Evolutionary conservation across 1,284 basidiomycete genomes (phyloP).

Genomic region (Megacollybia platyphylla): DNA sequence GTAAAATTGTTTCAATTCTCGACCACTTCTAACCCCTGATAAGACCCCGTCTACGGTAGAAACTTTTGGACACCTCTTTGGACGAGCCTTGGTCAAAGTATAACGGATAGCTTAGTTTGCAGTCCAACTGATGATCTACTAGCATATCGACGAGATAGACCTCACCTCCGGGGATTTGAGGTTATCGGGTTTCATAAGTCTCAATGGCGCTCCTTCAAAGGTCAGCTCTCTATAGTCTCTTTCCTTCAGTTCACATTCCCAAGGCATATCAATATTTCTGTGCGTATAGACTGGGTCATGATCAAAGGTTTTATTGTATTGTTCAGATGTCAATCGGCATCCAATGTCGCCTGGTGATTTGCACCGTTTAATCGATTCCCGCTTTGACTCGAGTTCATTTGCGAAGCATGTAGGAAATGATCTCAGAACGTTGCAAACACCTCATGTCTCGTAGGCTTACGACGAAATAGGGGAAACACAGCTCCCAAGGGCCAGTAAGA

Average conservation of each 20-base stretch:
- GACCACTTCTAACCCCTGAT: constrained; percentile 6
- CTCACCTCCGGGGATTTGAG: constrained; percentile 34
- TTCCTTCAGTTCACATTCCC: constrained; percentile 7
- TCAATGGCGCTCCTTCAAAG: constrained; percentile 63
- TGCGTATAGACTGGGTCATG: constrained; percentile 21
- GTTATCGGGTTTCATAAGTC: constrained; percentile 72
- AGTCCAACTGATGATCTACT: constrained; percentile 5
- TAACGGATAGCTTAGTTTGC: constrained; percentile 10
- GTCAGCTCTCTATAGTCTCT: constrained; percentile 19
- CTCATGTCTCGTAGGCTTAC: constrained; percentile 31
- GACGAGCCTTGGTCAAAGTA: constrained; percentile 55
- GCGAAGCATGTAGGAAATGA: constrained; percentile 40
- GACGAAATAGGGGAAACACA: constrained; percentile 44
- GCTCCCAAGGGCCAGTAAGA: constrained; percentile 30
- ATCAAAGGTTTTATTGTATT: constrained; percentile 3
- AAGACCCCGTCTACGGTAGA: constrained; percentile 53
- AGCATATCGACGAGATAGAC: constrained; percentile 60
- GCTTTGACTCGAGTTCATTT: constrained; percentile 61
- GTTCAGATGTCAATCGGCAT: constrained; percentile 75
- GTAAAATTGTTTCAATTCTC: constrained; percentile 21
- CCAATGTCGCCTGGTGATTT: constrained; percentile 58
- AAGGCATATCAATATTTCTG: constrained; percentile 79
- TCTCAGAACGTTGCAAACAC: constrained; percentile 3
- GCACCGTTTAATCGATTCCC: constrained; percentile 52
- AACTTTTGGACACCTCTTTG: constrained; percentile 57